A percentile compares a stretch with the other conserved stretches of the same genome.
Evolutionary conservation across 2,329 filamentous ascomycete genomes (phyloP).

Genomic region (Botrytis porri): DNA sequence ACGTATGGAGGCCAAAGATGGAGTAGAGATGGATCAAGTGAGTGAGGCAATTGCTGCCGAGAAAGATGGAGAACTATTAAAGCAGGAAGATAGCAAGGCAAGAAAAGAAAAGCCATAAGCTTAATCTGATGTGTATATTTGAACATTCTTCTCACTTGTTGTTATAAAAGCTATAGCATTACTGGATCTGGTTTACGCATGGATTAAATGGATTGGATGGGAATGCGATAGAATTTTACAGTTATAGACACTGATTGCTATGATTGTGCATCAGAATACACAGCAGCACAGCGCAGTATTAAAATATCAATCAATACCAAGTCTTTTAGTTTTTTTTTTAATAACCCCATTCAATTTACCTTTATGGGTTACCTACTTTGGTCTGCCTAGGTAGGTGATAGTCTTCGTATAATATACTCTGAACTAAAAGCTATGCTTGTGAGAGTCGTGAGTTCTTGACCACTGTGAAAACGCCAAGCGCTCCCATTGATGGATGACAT

Average conservation of each 20-base stretch:
- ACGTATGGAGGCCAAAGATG: slow-evolving; percentile 49
- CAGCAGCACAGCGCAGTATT: slow-evolving; percentile 6
- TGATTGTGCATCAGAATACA: slow-evolving; percentile 6
- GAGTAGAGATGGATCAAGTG: slow-evolving; percentile 47
- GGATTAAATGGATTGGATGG: slow-evolving; percentile 26
- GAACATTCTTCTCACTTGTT: slow-evolving; percentile 31
- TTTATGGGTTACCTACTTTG: background rate
- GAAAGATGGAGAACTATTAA: slow-evolving; percentile 48
- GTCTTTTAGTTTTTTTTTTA: background rate
- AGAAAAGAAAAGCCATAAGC: slow-evolving; percentile 25
- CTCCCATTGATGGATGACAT: slow-evolving; percentile 14
- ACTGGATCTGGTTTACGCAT: slow-evolving; percentile 28
- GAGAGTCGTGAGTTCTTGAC: background rate
- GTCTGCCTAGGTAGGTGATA: background rate
- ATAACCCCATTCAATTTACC: background rate
- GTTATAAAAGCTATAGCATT: slow-evolving; percentile 27
- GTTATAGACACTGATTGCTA: slow-evolving; percentile 19
- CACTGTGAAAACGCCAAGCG: slow-evolving; percentile 12
- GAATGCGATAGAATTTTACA: slow-evolving; percentile 14
- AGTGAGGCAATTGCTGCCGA: slow-evolving; percentile 56
- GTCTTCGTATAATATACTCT: background rate
- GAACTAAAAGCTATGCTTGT: background rate
- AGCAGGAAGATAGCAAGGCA: slow-evolving; percentile 41
- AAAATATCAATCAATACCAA: background rate
- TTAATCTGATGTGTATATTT: slow-evolving; percentile 18